phyloP scores from a whole-genome alignment of 2,329 filamentous ascomycete species.

The Botrytis elliptica region DNA sequence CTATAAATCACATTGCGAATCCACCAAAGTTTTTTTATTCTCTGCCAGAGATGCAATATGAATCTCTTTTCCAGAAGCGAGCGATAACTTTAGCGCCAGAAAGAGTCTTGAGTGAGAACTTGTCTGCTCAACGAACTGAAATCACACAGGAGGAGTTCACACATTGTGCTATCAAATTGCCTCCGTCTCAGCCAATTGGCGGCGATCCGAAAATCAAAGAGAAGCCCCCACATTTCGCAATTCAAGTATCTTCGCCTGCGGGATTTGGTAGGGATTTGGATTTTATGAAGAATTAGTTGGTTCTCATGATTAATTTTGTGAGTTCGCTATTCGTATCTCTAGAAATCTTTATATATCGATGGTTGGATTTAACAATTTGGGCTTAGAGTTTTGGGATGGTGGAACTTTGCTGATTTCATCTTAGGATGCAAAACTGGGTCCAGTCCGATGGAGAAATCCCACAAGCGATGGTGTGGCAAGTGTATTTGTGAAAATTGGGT shows the following conservation, averaged over 20 bases:
- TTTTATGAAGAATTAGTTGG: not conserved
- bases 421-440: fast-evolving
- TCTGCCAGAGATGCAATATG: not conserved
- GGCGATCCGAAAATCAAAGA: fast-evolving
- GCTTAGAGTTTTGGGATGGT: too few relatives aligned
- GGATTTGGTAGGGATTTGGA: not conserved
- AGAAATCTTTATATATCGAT: not conserved
- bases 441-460: not conserved
- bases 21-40: not conserved
- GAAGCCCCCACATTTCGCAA: not conserved
- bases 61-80: not conserved
- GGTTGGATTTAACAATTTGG: fast-evolving
- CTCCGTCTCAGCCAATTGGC: not conserved
- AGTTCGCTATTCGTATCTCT: fast-evolving
- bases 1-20: not conserved
- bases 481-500: too few relatives aligned
- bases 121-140: too few relatives aligned
- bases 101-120: not conserved
- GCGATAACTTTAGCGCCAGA: not conserved
- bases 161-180: fast-evolving
- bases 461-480: too few relatives aligned
- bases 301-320: fast-evolving
- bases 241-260: not conserved
- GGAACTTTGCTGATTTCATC: fast-evolving
- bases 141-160: fast-evolving